Evolutionary conservation across 768 basidiomycete genomes (phyloP).

Genomic region (Tremella mesenterica): DNA sequence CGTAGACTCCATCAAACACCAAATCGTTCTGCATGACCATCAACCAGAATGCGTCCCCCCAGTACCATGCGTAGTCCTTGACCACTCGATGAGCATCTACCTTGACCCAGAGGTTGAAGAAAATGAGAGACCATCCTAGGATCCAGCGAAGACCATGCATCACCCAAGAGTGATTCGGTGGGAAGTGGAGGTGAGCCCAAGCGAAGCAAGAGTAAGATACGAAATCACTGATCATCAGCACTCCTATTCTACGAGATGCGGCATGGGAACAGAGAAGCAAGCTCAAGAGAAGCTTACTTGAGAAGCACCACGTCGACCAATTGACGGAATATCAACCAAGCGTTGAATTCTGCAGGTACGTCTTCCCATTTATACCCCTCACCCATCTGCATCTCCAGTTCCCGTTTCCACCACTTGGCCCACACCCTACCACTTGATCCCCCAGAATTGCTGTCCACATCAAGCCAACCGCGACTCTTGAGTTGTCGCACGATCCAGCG

Average conservation of each 20-base stretch:
- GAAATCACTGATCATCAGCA: constrained; percentile 61
- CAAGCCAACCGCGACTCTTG: constrained; percentile 78
- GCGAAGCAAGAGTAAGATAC: constrained; percentile 91
- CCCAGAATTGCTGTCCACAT: constrained; percentile 44
- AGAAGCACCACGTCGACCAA: constrained; percentile 91
- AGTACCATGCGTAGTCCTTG: constrained; percentile 97
- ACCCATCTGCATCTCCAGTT: constrained; percentile 87
- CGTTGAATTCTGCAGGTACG: constrained; percentile 85
- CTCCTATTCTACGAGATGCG: not conserved
- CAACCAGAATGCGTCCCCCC: constrained; percentile 52
- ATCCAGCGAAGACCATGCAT: constrained; percentile 83
- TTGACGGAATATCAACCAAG: constrained; percentile 93
- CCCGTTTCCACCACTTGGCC: constrained; percentile 73
- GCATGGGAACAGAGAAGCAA: too few species aligned
- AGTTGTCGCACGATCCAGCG: constrained; percentile 84
- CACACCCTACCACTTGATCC: constrained; percentile 47
- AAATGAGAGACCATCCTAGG: constrained; percentile 72
- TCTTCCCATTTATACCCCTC: constrained; percentile 88
- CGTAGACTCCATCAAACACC: constrained; percentile 96
- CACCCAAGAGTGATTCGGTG: constrained; percentile 60
- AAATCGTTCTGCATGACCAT: constrained; percentile 51
- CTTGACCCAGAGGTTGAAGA: constrained; percentile 97
- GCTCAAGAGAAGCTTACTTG: constrained; percentile 58
- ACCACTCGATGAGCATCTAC: constrained; percentile 95
- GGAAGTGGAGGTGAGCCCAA: constrained; percentile 81